phyloP scores from a whole-genome alignment of 768 basidiomycete species.

The Mycena pura region DNA sequence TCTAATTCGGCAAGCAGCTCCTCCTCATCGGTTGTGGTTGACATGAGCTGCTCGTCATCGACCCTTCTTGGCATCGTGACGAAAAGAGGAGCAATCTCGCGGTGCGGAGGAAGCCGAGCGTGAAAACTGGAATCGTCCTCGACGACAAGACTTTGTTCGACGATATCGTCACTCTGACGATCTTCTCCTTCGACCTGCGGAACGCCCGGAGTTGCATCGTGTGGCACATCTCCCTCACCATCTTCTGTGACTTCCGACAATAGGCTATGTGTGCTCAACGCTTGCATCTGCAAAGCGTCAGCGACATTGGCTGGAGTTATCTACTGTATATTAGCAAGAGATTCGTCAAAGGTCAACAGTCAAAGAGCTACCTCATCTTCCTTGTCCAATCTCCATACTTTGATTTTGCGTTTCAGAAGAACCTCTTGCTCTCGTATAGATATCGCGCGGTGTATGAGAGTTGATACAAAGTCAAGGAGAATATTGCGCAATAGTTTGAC shows the following conservation, averaged over 20 bases:
- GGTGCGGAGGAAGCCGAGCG: slow-evolving; percentile 29
- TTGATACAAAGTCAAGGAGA: slow-evolving; percentile 57
- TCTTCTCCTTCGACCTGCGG: too few relatives aligned
- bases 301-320: slow-evolving; percentile 24
- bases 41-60: slow-evolving; percentile 27
- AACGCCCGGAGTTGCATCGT: too few relatives aligned
- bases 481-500: slow-evolving; percentile 53
- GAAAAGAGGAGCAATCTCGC: slow-evolving; percentile 34
- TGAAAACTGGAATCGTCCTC: slow-evolving; percentile 19
- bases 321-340: not conserved
- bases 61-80: slow-evolving; percentile 20
- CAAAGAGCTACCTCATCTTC: slow-evolving; percentile 46
- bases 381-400: slow-evolving; percentile 59
- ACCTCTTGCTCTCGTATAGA: slow-evolving; percentile 65
- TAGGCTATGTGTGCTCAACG: not conserved
- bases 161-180: slow-evolving; percentile 3
- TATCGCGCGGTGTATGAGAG: slow-evolving; percentile 57
- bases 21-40: slow-evolving; percentile 40
- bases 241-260: not conserved
- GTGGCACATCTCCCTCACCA: not conserved
- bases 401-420: slow-evolving; percentile 61
- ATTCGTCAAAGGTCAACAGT: not conserved
- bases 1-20: slow-evolving; percentile 46
- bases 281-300: slow-evolving; percentile 20
- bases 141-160: slow-evolving; percentile 8